phyloP scores from a whole-genome alignment of 306 rosid species.

The Prinsepia uniflora region DNA sequence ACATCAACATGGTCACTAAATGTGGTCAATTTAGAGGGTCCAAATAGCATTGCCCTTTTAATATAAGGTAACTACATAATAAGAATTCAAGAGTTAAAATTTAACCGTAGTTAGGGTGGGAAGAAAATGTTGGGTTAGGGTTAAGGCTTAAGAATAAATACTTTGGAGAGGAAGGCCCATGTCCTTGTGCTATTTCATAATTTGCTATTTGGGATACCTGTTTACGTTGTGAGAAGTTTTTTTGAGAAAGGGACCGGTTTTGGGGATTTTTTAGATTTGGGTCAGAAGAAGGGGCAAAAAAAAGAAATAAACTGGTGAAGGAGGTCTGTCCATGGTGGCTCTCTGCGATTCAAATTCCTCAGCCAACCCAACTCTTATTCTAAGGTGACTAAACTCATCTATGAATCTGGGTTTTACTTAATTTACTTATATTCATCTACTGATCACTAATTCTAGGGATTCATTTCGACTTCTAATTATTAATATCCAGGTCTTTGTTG shows the following conservation, averaged over 20 bases:
- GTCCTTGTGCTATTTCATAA: not conserved
- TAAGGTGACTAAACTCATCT: constrained; percentile 15
- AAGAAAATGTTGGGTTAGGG: not conserved
- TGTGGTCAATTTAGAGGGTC: too few species aligned
- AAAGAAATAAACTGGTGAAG: constrained; percentile 22
- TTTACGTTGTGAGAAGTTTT: constrained; percentile 15
- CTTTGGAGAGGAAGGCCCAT: constrained; percentile 8
- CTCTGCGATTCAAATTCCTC: constrained; percentile 28
- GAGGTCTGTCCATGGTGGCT: constrained; percentile 32
- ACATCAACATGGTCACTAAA: too few species aligned
- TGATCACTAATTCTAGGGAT: constrained; percentile 21
- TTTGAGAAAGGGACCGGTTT: constrained; percentile 22
- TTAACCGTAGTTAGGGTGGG: constrained; percentile 20
- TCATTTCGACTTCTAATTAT: not conserved
- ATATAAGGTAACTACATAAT: not conserved
- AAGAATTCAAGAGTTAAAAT: constrained; percentile 19
- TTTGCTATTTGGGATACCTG: constrained; percentile 12
- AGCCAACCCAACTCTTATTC: constrained; percentile 6
- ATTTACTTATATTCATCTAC: not conserved
- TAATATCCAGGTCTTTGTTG: not conserved
- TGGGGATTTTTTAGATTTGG: constrained; percentile 29
- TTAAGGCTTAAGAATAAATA: constrained; percentile 1
- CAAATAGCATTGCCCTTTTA: too few species aligned
- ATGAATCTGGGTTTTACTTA: constrained; percentile 1
- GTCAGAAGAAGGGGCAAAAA: constrained; percentile 20